These are phyloP conservation scores for Pneumocystis sp. DNA, from an alignment of 1,139 yeast genomes.

Conservation along the genomic window DNA sequence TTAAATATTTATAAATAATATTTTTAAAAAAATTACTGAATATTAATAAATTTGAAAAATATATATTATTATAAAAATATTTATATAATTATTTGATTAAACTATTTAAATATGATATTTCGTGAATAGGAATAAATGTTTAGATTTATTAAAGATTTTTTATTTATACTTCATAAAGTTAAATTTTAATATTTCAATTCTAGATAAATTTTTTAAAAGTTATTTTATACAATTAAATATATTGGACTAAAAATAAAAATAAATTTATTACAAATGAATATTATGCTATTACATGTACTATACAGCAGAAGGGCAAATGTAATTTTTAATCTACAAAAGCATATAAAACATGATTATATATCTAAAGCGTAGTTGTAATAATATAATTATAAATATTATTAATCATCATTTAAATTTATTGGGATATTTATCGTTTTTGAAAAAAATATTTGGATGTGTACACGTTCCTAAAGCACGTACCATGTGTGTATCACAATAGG, in stretches of 20 bases:
- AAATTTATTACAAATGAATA: too few species aligned
- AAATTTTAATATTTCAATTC: too few species aligned
- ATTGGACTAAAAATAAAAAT: not conserved
- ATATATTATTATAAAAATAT: not conserved
- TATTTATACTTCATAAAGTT: not conserved
- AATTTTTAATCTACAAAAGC: not conserved
- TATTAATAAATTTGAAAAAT: too few species aligned
- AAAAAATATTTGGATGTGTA: constrained; percentile 63
- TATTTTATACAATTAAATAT: too few species aligned
- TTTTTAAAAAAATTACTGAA: too few species aligned
- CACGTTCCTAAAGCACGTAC: constrained; percentile 67
- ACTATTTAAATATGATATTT: not conserved
- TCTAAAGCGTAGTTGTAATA: not conserved
- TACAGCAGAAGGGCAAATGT: not conserved
- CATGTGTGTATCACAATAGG: constrained; percentile 53
- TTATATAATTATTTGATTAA: not conserved
- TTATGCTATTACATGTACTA: not conserved
- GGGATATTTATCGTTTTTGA: constrained; percentile 18
- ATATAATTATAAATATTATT: not conserved
- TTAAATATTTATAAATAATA: too few species aligned
- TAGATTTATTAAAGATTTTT: too few species aligned
- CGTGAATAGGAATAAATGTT: too few species aligned
- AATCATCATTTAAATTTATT: not conserved
- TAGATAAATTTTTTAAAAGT: too few species aligned
- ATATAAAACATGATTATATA: not conserved